These are phyloP conservation scores for Fraxinus sp. DNA, from an alignment of 305 asterid genomes.

Conservation along the genomic window DNA sequence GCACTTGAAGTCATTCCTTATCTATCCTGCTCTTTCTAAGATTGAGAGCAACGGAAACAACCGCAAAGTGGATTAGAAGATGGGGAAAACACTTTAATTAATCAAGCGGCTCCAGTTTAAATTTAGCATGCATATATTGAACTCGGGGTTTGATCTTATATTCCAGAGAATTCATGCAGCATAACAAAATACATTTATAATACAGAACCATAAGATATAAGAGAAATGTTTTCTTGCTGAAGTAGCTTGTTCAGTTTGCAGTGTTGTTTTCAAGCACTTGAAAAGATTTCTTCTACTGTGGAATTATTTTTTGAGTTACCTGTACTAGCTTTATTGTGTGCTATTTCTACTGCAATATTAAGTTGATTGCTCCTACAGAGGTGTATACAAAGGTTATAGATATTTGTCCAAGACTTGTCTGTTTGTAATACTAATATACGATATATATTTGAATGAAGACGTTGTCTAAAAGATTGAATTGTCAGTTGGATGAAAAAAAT, in stretches of 20 bases:
- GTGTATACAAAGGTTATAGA: neutral
- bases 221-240: conserved; percentile 2
- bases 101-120: neutral
- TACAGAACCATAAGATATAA: conserved; percentile 9
- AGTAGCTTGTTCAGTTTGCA: neutral
- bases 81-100: neutral
- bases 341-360: neutral
- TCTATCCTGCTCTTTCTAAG: conserved; percentile 31
- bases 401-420: neutral
- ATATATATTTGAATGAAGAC: neutral
- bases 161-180: neutral
- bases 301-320: neutral
- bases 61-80: conserved; percentile 42
- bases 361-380: neutral
- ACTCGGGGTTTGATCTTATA: neutral
- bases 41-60: conserved; percentile 27
- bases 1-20: conserved; percentile 56
- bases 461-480: neutral
- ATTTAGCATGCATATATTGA: conserved; percentile 8
- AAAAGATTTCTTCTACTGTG: neutral
- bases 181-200: neutral
- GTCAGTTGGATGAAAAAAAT: neutral
- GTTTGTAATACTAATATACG: neutral
- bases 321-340: neutral
- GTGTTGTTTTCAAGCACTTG: neutral